phyloP scores from a whole-genome alignment of 371 early-diverging fungal species.

The Rhizopus microsporus region DNA sequence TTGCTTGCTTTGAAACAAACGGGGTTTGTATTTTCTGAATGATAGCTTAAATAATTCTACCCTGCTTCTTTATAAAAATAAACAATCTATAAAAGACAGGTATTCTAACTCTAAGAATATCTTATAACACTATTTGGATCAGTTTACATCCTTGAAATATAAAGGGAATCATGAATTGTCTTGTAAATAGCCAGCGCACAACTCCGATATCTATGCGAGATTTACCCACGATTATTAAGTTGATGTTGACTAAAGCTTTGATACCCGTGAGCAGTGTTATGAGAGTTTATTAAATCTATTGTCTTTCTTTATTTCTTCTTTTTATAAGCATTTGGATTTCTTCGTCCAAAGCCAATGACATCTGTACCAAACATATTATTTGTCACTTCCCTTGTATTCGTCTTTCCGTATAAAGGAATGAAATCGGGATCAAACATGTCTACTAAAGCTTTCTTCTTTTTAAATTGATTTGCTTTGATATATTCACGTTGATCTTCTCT shows the following conservation, averaged over 20 bases:
- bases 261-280: neutral
- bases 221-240: neutral
- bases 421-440: conserved; percentile 81
- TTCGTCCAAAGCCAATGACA: conserved; percentile 81
- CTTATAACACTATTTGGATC: neutral
- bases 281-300: neutral
- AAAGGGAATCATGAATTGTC: neutral
- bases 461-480: conserved; percentile 55
- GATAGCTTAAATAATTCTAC: neutral
- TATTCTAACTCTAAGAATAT: no score
- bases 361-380: conserved; percentile 72
- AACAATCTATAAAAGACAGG: neutral
- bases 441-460: conserved; percentile 54
- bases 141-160: neutral
- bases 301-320: conserved; percentile 31
- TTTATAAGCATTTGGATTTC: conserved; percentile 82
- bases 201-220: neutral
- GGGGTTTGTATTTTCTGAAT: neutral
- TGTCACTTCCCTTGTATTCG: conserved; percentile 39
- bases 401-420: conserved; percentile 64
- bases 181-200: neutral
- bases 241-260: no score
- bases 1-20: neutral
- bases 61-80: no score
- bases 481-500: conserved; percentile 93